Evolutionary conservation across 495 filamentous ascomycete species (phyloP).

Genomic region (Hyphodiscus hymeniophilus): DNA sequence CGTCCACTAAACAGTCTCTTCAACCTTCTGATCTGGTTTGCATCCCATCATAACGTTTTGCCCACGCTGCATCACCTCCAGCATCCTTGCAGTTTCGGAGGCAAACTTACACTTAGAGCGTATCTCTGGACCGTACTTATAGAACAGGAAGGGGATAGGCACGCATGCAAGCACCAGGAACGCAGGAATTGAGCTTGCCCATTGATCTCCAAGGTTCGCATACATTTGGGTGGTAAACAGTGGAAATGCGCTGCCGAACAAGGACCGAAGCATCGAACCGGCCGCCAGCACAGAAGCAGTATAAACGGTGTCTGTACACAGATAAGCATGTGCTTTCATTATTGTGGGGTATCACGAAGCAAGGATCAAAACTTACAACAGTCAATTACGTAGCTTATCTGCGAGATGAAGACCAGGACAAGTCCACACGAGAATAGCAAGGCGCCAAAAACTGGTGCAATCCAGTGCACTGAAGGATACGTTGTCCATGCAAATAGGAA

Average conservation of each 20-base stretch:
- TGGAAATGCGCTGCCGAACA: slow-evolving; percentile 76
- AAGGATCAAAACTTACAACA: too few species aligned
- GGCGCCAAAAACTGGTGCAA: slow-evolving; percentile 40
- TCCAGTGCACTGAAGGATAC: slow-evolving; percentile 38
- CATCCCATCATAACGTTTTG: too few species aligned
- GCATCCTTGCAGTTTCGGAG: slow-evolving; percentile 48
- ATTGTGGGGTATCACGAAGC: slow-evolving; percentile 2
- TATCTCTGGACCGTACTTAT: slow-evolving; percentile 61
- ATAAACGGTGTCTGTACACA: slow-evolving; percentile 67
- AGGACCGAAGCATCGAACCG: slow-evolving; percentile 75
- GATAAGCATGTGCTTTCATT: slow-evolving; percentile 43
- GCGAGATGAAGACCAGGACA: slow-evolving; percentile 60
- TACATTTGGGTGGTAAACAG: slow-evolving; percentile 79
- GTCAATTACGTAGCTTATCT: slow-evolving; percentile 62
- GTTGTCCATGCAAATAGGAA: slow-evolving; percentile 79
- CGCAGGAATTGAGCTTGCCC: slow-evolving; percentile 70
- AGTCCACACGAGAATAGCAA: too few species aligned
- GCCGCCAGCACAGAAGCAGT: slow-evolving; percentile 66
- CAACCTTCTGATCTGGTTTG: too few species aligned
- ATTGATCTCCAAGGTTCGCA: slow-evolving; percentile 65
- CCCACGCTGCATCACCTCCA: slow-evolving; percentile 32
- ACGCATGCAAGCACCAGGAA: slow-evolving; percentile 69
- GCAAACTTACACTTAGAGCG: slow-evolving; percentile 67
- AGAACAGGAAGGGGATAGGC: slow-evolving; percentile 76
- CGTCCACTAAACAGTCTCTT: too few species aligned